phyloP scores from a whole-genome alignment of 768 basidiomycete genomes.

The Lenzites betulinus region DNA sequence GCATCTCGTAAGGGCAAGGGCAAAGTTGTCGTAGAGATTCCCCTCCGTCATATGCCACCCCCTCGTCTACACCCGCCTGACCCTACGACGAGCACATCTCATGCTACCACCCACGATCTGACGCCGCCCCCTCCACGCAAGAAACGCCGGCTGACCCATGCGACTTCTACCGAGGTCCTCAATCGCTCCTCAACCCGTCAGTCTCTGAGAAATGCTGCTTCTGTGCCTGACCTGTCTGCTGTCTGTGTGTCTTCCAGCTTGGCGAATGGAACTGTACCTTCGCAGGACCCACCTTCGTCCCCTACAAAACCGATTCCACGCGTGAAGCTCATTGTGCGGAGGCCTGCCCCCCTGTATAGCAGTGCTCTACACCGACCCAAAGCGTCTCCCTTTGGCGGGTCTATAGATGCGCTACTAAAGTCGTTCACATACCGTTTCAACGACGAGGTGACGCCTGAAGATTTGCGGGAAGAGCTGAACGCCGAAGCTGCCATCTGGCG shows the following conservation, averaged over 20 bases:
- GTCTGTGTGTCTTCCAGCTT: background rate
- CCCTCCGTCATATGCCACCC: background rate
- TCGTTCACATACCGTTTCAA: constrained; percentile 63
- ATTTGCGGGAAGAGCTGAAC: constrained; percentile 39
- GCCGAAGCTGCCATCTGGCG: constrained; percentile 48
- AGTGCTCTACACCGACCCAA: constrained; percentile 70
- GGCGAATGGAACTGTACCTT: background rate
- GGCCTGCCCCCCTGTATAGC: constrained; percentile 59
- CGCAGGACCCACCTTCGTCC: constrained; percentile 3
- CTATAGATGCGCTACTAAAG: constrained; percentile 55
- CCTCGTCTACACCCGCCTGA: too few species aligned
- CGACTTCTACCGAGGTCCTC: background rate
- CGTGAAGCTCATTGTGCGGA: constrained; percentile 66
- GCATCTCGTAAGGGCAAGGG: background rate
- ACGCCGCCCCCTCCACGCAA: constrained; percentile 16
- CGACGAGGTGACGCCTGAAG: constrained; percentile 45
- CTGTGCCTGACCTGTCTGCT: background rate
- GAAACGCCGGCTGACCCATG: constrained; percentile 19
- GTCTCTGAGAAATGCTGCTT: background rate
- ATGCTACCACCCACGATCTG: background rate
- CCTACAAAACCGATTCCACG: constrained; percentile 50
- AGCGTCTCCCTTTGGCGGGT: constrained; percentile 49
- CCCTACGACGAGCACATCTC: background rate
- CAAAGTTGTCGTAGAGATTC: background rate
- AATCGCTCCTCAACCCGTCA: background rate